Base-by-base conservation (phyloP, 306 rosid genomes). In the Lathyrus sativus region DNA sequence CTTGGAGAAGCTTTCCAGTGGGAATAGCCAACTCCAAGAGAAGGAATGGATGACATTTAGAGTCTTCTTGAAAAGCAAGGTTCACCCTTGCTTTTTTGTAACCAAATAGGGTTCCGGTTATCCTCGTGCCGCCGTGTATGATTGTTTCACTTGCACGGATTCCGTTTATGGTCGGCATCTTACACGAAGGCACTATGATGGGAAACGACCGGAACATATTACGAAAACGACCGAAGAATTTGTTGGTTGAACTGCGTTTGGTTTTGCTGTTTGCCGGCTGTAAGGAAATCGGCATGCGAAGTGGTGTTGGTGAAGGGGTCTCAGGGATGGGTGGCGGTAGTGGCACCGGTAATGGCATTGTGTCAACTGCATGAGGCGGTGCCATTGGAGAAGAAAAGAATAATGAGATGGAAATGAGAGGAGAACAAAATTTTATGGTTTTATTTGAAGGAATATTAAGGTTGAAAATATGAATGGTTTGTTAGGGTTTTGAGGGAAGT, bases 81-180 rank as follows among this genome's bases (percentile, higher is more conserved):
- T 85, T 90, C 0, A 88, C 72, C 45, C 99, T 74, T 1, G 90
- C 77, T 31, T 85, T 93, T 0, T 85, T 65, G 48, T 62, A 68
- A 9, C 96, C 99, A 1, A 86, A 93, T 42, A 93, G 71, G 39
- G 99, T 93, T 46, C 97, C 96, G 0, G 90, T 88, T 65, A 93
- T 83, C 8, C 84, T 78, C 0, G 42, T 79, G 53, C 88, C 96
- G 0, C 95, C 95, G 8, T 85, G 84, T 4, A 86, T 74, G 71
- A 72, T 72, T 11, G 70, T 51, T 4, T 90, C 90, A 3, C 11
- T 39, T 9, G 41, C 6, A 2, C 78, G 80, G 49, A 11, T 70
- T 0, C 83, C 82, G 9, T 11, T 56, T 3, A 85, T 39, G 0
- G 13, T 60, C 0, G 89, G 87, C 48, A 88, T 79, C 29, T 80